Evolutionary conservation across 192 early-diverging fungal species (phyloP), one percentile per base, ranked within the genome.

Genomic region (Cetraspora pellucida): DNA sequence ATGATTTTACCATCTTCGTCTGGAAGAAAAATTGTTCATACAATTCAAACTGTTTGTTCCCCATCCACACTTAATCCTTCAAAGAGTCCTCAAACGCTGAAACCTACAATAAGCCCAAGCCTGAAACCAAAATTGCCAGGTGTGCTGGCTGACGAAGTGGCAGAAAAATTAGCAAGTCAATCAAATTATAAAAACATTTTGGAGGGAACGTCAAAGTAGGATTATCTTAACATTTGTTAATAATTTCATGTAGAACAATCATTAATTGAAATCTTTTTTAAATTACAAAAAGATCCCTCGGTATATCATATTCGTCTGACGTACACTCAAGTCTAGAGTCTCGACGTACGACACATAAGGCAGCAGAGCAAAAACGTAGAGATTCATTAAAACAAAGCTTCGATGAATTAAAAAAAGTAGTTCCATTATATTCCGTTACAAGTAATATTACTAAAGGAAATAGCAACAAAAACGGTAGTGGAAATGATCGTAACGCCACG

Each of bases 311-410:
- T 82, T 86, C 89, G 57, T 81, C 86, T n/a, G 91, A 96, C 72
- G 87, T 96, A 45, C 89, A 92, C 43, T 88, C 88, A 8, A 92
- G 93, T 0, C 82, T 96, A 58, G 95, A 96, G 79, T 82, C 89
- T 0, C 90, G 95, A 11, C 90, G 91, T 17, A 93, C 91, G 9
- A 91, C 90, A 19, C 97, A 99, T 84, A 97, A 98, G 81, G 91
- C 95, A 50, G 96, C 96, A 2, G 97, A 99, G 81, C 97, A 99
- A 81, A 95, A 94, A 80, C 92, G 97, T 16, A 87, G 97, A 10
- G 97, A 99, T 77, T 93, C 92, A 37, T 89, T 99, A 6, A 97
- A 97, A 74, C 81, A 90, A 55, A 94, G 92, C 60, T 99, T 99
- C 78, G 94, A 98, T 47, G 85, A 90, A 10, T 81, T 99, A 13